phyloP scores from a whole-genome alignment of 441 rosid species.

The Hypseocharis bilobata region DNA sequence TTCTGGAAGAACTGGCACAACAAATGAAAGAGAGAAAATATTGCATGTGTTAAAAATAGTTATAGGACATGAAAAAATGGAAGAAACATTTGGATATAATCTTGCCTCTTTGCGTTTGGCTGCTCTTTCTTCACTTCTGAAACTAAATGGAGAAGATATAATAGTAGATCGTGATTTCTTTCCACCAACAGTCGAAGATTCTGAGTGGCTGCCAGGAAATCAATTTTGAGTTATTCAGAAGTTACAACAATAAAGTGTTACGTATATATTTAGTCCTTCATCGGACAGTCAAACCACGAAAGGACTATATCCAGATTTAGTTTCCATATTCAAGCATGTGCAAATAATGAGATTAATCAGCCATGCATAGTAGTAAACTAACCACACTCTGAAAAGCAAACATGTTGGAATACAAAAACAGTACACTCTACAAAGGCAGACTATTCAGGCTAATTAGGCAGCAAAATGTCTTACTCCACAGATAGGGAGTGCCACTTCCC shows the following conservation, averaged over 20 bases:
- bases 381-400: background rate
- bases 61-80: conserved; percentile 13
- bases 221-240: conserved; percentile 14
- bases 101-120: conserved; percentile 73
- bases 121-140: conserved; percentile 76
- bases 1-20: conserved; percentile 50
- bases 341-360: background rate
- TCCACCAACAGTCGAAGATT: conserved; percentile 34
- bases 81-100: conserved; percentile 10
- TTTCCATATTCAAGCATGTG: background rate
- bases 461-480: conserved; percentile 35
- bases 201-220: conserved; percentile 31
- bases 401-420: background rate
- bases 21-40: conserved; percentile 17
- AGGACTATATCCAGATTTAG: background rate
- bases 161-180: conserved; percentile 36
- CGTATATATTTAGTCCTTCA: background rate
- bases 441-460: conserved; percentile 9
- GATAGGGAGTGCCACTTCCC: conserved; percentile 29
- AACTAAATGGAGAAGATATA: conserved; percentile 53
- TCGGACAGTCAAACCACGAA: background rate
- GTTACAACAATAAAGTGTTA: conserved; percentile 11
- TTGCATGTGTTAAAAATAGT: background rate
- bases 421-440: background rate
- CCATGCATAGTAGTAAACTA: background rate